Evolutionary conservation across 495 filamentous ascomycete genomes (phyloP).

Genomic region (Antarctomyces pellizariae): DNA sequence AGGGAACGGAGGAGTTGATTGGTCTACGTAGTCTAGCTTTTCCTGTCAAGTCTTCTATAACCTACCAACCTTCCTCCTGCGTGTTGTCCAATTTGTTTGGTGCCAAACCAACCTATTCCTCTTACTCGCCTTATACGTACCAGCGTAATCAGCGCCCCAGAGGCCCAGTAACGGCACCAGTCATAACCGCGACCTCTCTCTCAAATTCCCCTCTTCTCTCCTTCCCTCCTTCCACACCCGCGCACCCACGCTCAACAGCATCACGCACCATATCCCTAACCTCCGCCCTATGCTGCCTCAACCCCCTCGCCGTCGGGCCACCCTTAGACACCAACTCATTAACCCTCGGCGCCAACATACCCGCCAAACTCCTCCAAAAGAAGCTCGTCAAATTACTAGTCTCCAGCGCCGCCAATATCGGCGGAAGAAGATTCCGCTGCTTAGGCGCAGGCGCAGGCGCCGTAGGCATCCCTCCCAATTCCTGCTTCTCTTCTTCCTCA

Average conservation of each 20-base stretch:
- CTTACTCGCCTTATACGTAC: too few relatives aligned
- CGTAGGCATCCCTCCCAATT: constrained; percentile 7
- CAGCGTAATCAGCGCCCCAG: constrained; percentile 13
- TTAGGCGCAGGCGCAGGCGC: constrained; percentile 3
- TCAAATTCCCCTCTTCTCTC: constrained; percentile 38
- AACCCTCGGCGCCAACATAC: constrained; percentile 49
- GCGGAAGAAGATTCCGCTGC: constrained; percentile 39
- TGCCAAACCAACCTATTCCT: too few relatives aligned
- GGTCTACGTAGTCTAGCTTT: too few relatives aligned
- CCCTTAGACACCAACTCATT: constrained; percentile 64
- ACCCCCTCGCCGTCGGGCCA: constrained; percentile 56
- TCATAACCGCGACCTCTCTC: constrained; percentile 88
- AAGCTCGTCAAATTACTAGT: constrained; percentile 69
- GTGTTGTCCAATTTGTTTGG: too few relatives aligned
- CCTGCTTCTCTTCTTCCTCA: constrained; percentile 6
- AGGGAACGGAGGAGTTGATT: too few relatives aligned
- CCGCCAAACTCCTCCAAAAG: constrained; percentile 77
- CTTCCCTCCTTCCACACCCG: constrained; percentile 20
- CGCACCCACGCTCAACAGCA: constrained; percentile 59
- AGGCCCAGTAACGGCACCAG: constrained; percentile 37
- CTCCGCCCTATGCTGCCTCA: constrained; percentile 50
- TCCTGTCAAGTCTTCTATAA: too few relatives aligned
- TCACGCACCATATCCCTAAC: constrained; percentile 58
- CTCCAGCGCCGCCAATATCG: constrained; percentile 57
- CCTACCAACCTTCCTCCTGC: too few relatives aligned